Percentiles rank a stretch among this genome's conserved stretches.
Evolutionary conservation across 331 rosid species (phyloP).

Genomic region (Prunus yedoensis): DNA sequence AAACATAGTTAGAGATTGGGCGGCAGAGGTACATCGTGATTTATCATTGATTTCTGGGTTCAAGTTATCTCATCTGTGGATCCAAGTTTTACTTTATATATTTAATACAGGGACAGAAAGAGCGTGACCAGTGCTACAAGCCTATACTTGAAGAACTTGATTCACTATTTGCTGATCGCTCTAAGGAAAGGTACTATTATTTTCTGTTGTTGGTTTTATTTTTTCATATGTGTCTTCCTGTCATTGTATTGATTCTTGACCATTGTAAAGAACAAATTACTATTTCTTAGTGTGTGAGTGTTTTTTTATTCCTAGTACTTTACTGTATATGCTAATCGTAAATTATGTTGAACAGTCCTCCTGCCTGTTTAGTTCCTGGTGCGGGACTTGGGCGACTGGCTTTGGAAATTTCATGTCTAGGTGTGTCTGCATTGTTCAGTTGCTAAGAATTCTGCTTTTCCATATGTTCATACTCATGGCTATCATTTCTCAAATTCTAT

Average conservation of each 20-base stretch:
- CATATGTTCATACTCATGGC: conserved; percentile 14
- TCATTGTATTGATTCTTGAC: neutral
- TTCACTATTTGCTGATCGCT: conserved; percentile 65
- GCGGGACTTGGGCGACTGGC: conserved; percentile 99
- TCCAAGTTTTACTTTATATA: conserved; percentile 19
- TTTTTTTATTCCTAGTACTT: conserved; percentile 2
- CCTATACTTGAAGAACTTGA: conserved; percentile 91
- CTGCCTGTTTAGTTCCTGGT: conserved; percentile 98
- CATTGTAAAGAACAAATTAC: neutral
- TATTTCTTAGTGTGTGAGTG: neutral
- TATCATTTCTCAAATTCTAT: conserved; percentile 24
- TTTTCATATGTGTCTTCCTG: conserved; percentile 7
- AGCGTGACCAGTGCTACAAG: conserved; percentile 91
- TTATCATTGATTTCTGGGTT: conserved; percentile 7
- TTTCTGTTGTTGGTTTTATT: conserved; percentile 13
- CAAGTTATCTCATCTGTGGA: conserved; percentile 10
- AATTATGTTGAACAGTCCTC: conserved; percentile 63
- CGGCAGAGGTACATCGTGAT: conserved; percentile 62
- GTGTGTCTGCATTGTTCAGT: conserved; percentile 34
- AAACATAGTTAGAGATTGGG: conserved; percentile 97
- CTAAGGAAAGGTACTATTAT: conserved; percentile 50
- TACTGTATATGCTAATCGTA: conserved; percentile 33
- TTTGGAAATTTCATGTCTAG: conserved; percentile 84
- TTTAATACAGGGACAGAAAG: conserved; percentile 70
- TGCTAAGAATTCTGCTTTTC: conserved; percentile 8